Percentiles rank a stretch among this genome's conserved stretches.
phyloP scores from a whole-genome alignment of 768 basidiomycete species.

The Gymnopilus dilepis region DNA sequence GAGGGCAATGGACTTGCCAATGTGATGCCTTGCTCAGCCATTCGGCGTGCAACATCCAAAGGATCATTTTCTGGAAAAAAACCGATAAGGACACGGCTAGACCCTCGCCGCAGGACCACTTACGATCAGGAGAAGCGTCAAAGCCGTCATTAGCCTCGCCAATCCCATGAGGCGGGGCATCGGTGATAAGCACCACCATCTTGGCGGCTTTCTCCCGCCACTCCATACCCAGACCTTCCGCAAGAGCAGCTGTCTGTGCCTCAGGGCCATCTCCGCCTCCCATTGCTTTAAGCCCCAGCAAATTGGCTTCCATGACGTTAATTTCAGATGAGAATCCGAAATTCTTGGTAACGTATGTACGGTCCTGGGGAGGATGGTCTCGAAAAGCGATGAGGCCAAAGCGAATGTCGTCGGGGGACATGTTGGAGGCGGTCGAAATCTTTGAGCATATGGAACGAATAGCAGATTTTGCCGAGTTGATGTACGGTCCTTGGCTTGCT shows the following conservation, averaged over 20 bases:
- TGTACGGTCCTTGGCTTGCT: slow-evolving; percentile 47
- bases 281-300: slow-evolving; percentile 43
- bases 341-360: slow-evolving; percentile 53
- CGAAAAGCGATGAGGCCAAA: slow-evolving; percentile 60
- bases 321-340: slow-evolving; percentile 57
- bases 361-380: slow-evolving; percentile 63
- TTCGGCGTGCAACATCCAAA: slow-evolving; percentile 38
- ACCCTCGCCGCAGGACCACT: slow-evolving; percentile 4
- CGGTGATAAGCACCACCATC: slow-evolving; percentile 61
- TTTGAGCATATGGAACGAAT: slow-evolving; percentile 55
- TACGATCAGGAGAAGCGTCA: slow-evolving; percentile 34
- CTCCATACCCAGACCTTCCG: slow-evolving; percentile 48
- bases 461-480: slow-evolving; percentile 49
- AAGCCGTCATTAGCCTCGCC: slow-evolving; percentile 57
- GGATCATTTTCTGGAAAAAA: slow-evolving; percentile 33
- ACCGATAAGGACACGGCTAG: not conserved
- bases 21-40: slow-evolving; percentile 58
- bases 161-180: slow-evolving; percentile 65
- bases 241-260: slow-evolving; percentile 59
- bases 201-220: slow-evolving; percentile 57
- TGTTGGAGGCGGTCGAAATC: slow-evolving; percentile 52
- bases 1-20: slow-evolving; percentile 39
- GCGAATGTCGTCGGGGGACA: slow-evolving; percentile 47
- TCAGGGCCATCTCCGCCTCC: slow-evolving; percentile 63
- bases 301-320: slow-evolving; percentile 44